Evolutionary conservation across 805 yeast genomes (phyloP).

Genomic region (Candida ponderosae): DNA sequence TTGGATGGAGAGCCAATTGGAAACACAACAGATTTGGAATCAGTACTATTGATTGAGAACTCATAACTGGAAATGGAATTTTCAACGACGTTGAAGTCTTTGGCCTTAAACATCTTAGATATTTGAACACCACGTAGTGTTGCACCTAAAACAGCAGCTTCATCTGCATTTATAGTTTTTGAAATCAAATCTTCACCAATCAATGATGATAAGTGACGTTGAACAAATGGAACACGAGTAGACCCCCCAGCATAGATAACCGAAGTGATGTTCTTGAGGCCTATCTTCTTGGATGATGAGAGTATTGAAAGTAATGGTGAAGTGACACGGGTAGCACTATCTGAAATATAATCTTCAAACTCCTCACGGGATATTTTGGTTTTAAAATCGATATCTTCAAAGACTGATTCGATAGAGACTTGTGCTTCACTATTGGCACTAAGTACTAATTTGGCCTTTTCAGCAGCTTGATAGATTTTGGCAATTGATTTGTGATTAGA

Average conservation of each 20-base stretch:
- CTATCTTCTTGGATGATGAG: conserved; percentile 27
- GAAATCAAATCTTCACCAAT: conserved; percentile 58
- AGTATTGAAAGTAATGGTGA: conserved; percentile 49
- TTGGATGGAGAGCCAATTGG: conserved; percentile 36
- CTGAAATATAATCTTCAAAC: conserved; percentile 51
- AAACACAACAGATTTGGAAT: conserved; percentile 31
- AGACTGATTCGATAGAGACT: conserved; percentile 70
- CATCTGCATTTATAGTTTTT: conserved; percentile 91
- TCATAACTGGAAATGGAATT: conserved; percentile 43
- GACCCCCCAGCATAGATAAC: conserved; percentile 87
- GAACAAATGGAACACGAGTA: conserved; percentile 83
- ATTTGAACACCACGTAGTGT: conserved; percentile 75
- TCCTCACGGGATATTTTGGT: conserved; percentile 67
- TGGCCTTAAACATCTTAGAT: conserved; percentile 59
- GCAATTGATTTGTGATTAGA: conserved; percentile 51
- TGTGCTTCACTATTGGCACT: conserved; percentile 82
- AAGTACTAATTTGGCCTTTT: conserved; percentile 76
- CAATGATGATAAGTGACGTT: conserved; percentile 44
- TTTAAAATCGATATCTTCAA: conserved; percentile 68
- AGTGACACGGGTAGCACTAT: conserved; percentile 36
- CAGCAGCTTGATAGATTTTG: conserved; percentile 74
- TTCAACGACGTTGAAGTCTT: conserved; percentile 53
- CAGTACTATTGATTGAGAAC: conserved; percentile 22
- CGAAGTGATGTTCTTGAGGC: conserved; percentile 40
- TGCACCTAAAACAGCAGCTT: conserved; percentile 85